These are phyloP conservation scores for Brassica rapa DNA, from an alignment of 345 rosid genomes.

Conservation along the genomic window DNA sequence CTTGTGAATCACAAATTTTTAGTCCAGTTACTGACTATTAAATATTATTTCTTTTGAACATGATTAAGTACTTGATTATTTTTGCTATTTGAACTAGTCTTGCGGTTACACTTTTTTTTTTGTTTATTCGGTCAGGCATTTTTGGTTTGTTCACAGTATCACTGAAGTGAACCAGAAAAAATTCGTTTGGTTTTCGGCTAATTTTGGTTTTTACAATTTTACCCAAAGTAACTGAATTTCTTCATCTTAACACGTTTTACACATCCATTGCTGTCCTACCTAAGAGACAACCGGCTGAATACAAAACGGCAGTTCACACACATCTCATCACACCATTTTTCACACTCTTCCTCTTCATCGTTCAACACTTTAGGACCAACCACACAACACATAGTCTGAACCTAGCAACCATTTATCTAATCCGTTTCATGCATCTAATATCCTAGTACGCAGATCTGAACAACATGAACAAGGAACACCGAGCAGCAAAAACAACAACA, in stretches of 20 bases:
- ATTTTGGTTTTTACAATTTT: background rate
- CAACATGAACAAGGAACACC: no score
- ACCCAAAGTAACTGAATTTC: no score
- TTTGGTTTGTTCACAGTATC: background rate
- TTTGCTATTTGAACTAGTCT: background rate
- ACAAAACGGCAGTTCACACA: background rate
- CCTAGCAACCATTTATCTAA: no score
- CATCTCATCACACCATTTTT: background rate
- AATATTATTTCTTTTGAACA: no score
- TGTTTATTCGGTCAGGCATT: background rate
- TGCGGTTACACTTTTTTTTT: background rate
- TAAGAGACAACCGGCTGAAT: no score
- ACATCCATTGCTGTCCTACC: no score
- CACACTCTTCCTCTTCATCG: background rate
- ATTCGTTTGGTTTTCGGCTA: background rate
- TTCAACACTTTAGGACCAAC: background rate
- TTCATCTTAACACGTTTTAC: no score
- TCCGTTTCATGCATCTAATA: no score
- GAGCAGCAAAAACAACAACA: no score
- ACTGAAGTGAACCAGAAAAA: background rate
- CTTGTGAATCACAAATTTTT: background rate
- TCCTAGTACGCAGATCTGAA: no score
- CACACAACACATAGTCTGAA: background rate
- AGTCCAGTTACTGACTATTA: background rate
- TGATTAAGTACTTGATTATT: no score